Base-by-base conservation (phyloP, 116 monocot genomes). In the Zostera marina region DNA sequence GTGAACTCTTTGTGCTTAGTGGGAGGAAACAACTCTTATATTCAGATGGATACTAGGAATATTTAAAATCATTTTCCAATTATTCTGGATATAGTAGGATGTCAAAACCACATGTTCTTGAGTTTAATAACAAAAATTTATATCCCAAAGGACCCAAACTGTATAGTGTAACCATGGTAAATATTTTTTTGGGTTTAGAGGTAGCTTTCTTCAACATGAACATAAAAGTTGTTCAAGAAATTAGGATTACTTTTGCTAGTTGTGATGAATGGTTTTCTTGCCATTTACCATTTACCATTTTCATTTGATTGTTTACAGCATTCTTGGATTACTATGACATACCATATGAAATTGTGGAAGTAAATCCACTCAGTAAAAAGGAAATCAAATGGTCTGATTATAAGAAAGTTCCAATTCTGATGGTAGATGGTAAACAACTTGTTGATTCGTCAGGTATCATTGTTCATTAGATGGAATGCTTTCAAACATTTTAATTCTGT, bases 331-430 rank as follows among this genome's bases (percentile, higher is more conserved):
- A 96, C 67, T 72, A 96, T 74, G 85, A 85, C 47, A 89, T 96
- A 67, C 78, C 96, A 57, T 96, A 96, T 67, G 82, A 78, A 75
- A 71, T 96, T 65, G 88, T 96, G 67, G 90, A 91, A 51, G 90
- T 91, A 21, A 84, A 91, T 60, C 90, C 90, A 56, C 54, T 91
- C 22, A 78, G 89, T 52, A 96, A 96, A 60, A 89, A 82, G 72
- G 96, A 96, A 63, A 82, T 96, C 58, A 96, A 96, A 64, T 96
- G 88, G 89, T 96, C 96, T 49, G 85, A 96, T 43, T 89, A 88
- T 64, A 85, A 89, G 59, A 96, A 96, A 68, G 96, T 96, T 51
- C 96, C 96, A 5, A 89, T 96, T 57, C 69, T 96, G 44, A 77
- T 82, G 47, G 85, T 96, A 45, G 85, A 89, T 72, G 85, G 89